Conservation (phyloP, 2,329 filamentous ascomycete species). For the Beauveria rudraprayagi region DNA sequence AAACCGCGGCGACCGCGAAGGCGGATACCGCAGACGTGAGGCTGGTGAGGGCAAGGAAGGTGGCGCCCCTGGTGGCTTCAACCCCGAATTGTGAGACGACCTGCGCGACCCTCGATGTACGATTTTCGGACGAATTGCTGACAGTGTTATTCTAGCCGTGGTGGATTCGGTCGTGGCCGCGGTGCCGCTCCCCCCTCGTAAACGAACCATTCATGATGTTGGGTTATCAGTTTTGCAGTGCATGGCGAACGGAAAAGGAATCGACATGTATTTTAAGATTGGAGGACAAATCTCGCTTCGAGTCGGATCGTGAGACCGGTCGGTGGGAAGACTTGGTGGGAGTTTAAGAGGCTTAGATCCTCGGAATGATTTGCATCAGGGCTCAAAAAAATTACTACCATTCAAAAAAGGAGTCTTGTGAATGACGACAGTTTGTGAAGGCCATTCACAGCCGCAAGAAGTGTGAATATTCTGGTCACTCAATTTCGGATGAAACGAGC, state of each 20-base stretch:
- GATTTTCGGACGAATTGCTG: slow-evolving; percentile 21
- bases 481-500: neutral
- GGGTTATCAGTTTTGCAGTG: slow-evolving; percentile 36
- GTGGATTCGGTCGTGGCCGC: slow-evolving; percentile 84
- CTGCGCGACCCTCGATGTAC: slow-evolving; percentile 1
- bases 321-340: slow-evolving; percentile 34
- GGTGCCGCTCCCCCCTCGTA: slow-evolving; percentile 64
- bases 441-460: neutral
- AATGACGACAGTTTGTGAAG: slow-evolving; percentile 8
- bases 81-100: slow-evolving; percentile 71
- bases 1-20: slow-evolving; percentile 75
- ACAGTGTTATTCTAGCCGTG: slow-evolving; percentile 51
- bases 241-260: slow-evolving; percentile 34
- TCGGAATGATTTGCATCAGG: slow-evolving; percentile 42
- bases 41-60: slow-evolving; percentile 83
- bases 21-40: slow-evolving; percentile 87
- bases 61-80: slow-evolving; percentile 84
- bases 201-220: slow-evolving; percentile 33
- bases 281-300: slow-evolving; percentile 33
- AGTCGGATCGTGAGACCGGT: slow-evolving; percentile 33
- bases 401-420: slow-evolving; percentile 9
- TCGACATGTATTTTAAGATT: slow-evolving; percentile 41
- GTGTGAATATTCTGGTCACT: neutral
- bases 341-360: slow-evolving; percentile 40
- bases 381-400: slow-evolving; percentile 27